These are phyloP conservation scores for Candida anglica DNA, from an alignment of 805 yeast genomes.

Conservation along the genomic window DNA sequence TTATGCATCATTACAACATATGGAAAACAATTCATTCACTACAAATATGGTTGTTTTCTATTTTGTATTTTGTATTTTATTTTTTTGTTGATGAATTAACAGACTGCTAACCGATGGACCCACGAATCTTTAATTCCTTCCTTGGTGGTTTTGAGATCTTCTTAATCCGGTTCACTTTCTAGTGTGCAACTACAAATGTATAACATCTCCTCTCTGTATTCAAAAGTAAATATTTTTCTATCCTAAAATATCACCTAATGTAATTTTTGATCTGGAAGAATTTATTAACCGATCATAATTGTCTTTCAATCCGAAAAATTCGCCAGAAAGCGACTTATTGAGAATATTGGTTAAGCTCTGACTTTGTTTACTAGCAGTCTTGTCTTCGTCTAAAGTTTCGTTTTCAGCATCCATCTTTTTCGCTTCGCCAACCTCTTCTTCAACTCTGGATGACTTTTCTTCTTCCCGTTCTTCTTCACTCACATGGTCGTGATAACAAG, in stretches of 20 bases:
- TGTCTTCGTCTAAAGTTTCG: constrained; percentile 5
- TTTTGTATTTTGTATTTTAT: too few species aligned
- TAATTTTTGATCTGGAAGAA: not conserved
- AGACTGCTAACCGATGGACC: too few species aligned
- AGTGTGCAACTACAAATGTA: not conserved
- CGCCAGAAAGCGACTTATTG: constrained; percentile 27
- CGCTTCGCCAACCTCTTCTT: constrained; percentile 7
- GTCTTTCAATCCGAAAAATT: constrained; percentile 25
- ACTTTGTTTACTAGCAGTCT: constrained; percentile 1
- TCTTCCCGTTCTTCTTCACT: not conserved
- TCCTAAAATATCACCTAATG: constrained; percentile 1
- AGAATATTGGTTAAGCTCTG: constrained; percentile 17
- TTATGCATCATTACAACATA: too few species aligned
- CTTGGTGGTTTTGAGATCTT: not conserved
- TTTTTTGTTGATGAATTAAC: too few species aligned
- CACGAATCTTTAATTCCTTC: not conserved
- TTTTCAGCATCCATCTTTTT: constrained; percentile 10
- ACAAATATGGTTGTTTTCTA: too few species aligned
- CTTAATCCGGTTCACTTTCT: not conserved
- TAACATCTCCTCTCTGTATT: constrained; percentile 1
- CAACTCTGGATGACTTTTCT: constrained; percentile 1
- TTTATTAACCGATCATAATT: constrained; percentile 16
- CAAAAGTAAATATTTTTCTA: too few species aligned
- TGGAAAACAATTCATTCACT: too few species aligned
- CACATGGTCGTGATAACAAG: constrained; percentile 1